phyloP scores from a whole-genome alignment of 345 rosid genomes.

The Populus davidiana region DNA sequence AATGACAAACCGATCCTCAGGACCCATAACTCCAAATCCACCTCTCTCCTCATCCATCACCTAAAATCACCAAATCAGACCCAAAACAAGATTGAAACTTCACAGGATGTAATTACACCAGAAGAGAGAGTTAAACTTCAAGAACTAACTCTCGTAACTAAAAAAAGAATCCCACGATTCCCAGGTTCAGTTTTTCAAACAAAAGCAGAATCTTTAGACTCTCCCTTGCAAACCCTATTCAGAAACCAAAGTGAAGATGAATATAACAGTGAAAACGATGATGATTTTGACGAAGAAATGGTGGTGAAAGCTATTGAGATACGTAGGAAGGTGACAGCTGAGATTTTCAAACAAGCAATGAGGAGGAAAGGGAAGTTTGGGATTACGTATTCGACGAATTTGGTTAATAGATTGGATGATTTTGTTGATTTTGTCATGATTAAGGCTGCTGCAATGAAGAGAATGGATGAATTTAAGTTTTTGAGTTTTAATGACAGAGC shows the following conservation, averaged over 20 bases:
- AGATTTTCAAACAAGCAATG: conserved; percentile 63
- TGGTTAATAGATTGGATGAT: conserved; percentile 47
- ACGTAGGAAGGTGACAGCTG: conserved; percentile 66
- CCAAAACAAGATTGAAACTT: conserved; percentile 13
- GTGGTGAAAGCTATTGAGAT: conserved; percentile 64
- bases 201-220: conserved; percentile 11
- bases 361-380: conserved; percentile 75
- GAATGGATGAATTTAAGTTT: conserved; percentile 44
- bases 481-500: conserved; percentile 60
- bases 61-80: conserved; percentile 17
- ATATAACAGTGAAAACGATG: conserved; percentile 22
- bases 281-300: conserved; percentile 54
- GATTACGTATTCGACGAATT: conserved; percentile 70
- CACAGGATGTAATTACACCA: conserved; percentile 19
- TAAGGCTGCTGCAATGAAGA: conserved; percentile 76
- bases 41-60: conserved; percentile 39
- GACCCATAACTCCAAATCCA: conserved; percentile 55
- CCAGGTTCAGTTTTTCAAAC: conserved; percentile 53
- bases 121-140: conserved; percentile 52
- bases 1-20: conserved; percentile 35
- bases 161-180: conserved; percentile 58
- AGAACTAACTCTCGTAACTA: conserved; percentile 52
- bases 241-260: not conserved
- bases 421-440: conserved; percentile 76
- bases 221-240: conserved; percentile 43